Conservation (phyloP, 495 filamentous ascomycete species). For the Hypoxylon trugodes region DNA sequence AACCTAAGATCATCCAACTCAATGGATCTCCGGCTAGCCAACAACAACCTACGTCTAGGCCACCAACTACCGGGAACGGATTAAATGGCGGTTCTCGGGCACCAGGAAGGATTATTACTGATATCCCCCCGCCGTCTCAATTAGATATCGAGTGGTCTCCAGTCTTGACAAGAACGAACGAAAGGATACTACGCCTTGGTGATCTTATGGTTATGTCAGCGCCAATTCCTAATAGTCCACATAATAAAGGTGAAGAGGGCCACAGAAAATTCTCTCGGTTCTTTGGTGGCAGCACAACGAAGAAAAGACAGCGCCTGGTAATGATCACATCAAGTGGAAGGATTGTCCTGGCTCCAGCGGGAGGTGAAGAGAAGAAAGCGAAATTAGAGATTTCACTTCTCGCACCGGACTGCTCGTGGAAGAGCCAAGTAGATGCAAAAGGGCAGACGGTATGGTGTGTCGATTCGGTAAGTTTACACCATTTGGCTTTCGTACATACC, state of each 20-base stretch:
- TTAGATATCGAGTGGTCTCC: conserved; percentile 99
- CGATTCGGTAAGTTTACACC: conserved; percentile 79
- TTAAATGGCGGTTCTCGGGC: conserved; percentile 48
- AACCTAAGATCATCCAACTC: conserved; percentile 79
- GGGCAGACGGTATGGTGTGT: conserved; percentile 88
- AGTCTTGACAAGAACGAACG: conserved; percentile 87
- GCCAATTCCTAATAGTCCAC: conserved; percentile 74
- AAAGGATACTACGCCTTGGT: conserved; percentile 93
- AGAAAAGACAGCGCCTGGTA: conserved; percentile 90
- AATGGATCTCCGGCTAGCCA: conserved; percentile 67
- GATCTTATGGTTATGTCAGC: conserved; percentile 84
- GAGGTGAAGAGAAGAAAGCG: conserved; percentile 93
- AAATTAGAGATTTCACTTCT: conserved; percentile 90
- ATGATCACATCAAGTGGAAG: conserved; percentile 94
- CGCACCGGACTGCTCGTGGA: conserved; percentile 74
- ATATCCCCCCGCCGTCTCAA: conserved; percentile 93
- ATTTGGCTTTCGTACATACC: neutral
- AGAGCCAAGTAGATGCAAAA: conserved; percentile 80
- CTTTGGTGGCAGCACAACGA: conserved; percentile 87
- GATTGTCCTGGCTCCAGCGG: conserved; percentile 88
- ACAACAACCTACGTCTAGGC: conserved; percentile 60
- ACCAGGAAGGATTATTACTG: conserved; percentile 88
- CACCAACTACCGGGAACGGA: conserved; percentile 39
- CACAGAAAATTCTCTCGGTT: conserved; percentile 90
- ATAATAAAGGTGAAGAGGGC: conserved; percentile 64